Evolutionary conservation across 2,329 filamentous ascomycete genomes (phyloP).

Genomic region (Dactylellina leptospora): DNA sequence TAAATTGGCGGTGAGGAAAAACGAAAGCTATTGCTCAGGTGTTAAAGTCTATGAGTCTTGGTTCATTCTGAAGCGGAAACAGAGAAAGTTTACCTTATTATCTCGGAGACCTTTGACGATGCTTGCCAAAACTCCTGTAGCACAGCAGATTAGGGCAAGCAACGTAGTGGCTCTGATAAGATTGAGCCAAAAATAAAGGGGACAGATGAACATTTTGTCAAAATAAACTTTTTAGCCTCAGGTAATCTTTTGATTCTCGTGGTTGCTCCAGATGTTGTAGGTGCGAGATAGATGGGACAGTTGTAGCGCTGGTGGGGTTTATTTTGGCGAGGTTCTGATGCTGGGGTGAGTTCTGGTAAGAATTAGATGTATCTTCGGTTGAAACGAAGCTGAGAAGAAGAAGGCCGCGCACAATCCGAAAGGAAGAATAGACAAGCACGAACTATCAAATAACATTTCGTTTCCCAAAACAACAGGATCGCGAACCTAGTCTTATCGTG

Average conservation of each 20-base stretch:
- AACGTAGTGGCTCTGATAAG: constrained; percentile 8
- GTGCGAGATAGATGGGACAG: background rate
- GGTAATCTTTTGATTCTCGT: background rate
- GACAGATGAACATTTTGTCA: constrained; percentile 20
- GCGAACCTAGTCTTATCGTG: too few relatives aligned
- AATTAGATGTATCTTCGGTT: too few relatives aligned
- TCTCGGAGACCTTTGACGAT: constrained; percentile 23
- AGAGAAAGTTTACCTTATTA: constrained; percentile 9
- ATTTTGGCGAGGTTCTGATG: background rate
- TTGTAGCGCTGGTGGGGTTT: background rate
- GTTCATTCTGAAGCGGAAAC: background rate
- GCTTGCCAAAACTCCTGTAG: constrained; percentile 20
- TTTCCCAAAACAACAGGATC: too few relatives aligned
- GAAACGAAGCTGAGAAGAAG: too few relatives aligned
- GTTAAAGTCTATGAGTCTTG: background rate
- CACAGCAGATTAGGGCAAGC: constrained; percentile 17
- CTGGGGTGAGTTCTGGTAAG: too few relatives aligned
- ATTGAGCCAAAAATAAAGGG: constrained; percentile 29
- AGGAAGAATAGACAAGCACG: too few relatives aligned
- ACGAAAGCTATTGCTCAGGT: constrained; percentile 16
- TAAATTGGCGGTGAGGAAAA: constrained; percentile 38
- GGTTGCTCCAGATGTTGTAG: background rate
- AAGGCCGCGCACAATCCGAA: too few relatives aligned
- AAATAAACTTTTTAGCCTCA: too few relatives aligned
- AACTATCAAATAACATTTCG: too few relatives aligned